Evolutionary conservation across 768 basidiomycete species (phyloP).

Genomic region (Termitomyces sp.): DNA sequence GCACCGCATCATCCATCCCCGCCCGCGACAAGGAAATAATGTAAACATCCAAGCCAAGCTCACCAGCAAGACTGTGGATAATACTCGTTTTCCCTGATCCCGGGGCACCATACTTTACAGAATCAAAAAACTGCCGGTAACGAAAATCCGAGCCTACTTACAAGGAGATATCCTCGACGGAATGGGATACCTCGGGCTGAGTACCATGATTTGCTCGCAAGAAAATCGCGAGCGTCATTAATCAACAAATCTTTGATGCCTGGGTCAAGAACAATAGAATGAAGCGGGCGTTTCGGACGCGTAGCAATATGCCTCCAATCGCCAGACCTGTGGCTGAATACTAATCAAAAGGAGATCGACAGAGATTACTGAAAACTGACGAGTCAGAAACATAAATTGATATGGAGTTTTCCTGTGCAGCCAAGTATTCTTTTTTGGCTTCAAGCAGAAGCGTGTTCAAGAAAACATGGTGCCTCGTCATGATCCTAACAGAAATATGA

Average conservation of each 20-base stretch:
- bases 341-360: conserved; percentile 11
- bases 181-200: conserved; percentile 74
- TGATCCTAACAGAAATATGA: conserved; percentile 24
- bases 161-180: conserved; percentile 71
- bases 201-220: conserved; percentile 69
- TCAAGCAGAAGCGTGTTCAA: conserved; percentile 36
- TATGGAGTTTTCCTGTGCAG: conserved; percentile 33
- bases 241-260: conserved; percentile 61
- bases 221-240: conserved; percentile 66
- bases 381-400: conserved; percentile 36
- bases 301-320: conserved; percentile 46
- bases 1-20: conserved; percentile 49
- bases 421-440: conserved; percentile 31
- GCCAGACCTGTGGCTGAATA: conserved; percentile 31
- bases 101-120: conserved; percentile 54
- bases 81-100: conserved; percentile 78
- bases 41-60: conserved; percentile 69
- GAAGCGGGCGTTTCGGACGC: conserved; percentile 57
- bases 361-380: conserved; percentile 17
- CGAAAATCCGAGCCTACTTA: conserved; percentile 11
- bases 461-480: conserved; percentile 31
- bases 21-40: conserved; percentile 54
- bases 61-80: conserved; percentile 73
- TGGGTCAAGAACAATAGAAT: conserved; percentile 66
- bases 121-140: not conserved